Conservation (phyloP, 1,139 yeast genomes). For the Suhomyces panamericanus region DNA sequence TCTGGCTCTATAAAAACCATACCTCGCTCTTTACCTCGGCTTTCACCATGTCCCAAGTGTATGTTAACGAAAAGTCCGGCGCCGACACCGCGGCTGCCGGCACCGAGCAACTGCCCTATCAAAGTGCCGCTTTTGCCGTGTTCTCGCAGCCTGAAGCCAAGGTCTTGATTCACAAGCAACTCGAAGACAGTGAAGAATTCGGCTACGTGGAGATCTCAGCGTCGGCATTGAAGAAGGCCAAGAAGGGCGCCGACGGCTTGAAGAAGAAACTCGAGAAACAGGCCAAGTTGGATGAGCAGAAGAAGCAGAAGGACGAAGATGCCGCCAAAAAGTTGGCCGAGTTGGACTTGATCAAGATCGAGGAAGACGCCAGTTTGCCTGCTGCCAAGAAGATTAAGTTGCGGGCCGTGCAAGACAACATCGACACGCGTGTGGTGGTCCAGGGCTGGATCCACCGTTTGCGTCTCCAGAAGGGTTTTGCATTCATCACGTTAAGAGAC, state of each 20-base stretch:
- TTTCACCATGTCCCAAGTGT: constrained; percentile 38
- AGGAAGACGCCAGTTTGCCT: constrained; percentile 73
- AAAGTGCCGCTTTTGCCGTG: constrained; percentile 82
- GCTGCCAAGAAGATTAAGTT: constrained; percentile 69
- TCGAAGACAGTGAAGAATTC: constrained; percentile 53
- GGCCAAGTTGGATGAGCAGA: constrained; percentile 60
- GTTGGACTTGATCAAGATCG: constrained; percentile 67
- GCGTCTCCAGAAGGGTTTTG: constrained; percentile 88
- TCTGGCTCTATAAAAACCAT: neutral
- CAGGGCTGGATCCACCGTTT: constrained; percentile 97
- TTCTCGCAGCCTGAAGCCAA: constrained; percentile 59
- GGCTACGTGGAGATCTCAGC: constrained; percentile 81
- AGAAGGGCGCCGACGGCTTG: constrained; percentile 91
- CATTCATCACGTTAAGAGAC: constrained; percentile 89
- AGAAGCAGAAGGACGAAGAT: constrained; percentile 61
- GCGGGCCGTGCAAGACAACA: constrained; percentile 47
- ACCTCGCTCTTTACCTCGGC: neutral
- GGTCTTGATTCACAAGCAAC: constrained; percentile 63
- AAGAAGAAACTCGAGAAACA: constrained; percentile 88
- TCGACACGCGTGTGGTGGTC: constrained; percentile 68
- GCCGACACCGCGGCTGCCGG: constrained; percentile 62
- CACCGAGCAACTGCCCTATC: constrained; percentile 65
- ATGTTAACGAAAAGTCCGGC: constrained; percentile 75
- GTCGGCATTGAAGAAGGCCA: constrained; percentile 92
- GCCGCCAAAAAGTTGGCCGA: constrained; percentile 75